Conservation (phyloP, 306 rosid genomes). For the Quercus alba region DNA sequence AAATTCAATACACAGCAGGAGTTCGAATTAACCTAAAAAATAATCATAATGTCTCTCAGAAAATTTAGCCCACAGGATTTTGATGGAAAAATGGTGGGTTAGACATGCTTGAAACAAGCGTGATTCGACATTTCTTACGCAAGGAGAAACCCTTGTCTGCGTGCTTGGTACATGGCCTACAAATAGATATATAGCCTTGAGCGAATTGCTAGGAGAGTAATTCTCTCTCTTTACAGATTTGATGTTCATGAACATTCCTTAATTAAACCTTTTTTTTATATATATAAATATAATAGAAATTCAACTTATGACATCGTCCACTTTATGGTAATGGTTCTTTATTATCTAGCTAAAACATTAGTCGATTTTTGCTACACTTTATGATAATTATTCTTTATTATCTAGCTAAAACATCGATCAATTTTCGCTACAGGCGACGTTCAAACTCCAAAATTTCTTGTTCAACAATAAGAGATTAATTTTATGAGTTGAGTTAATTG, state of each 20-base stretch:
- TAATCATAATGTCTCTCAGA: constrained; percentile 4
- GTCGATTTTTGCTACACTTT: no score
- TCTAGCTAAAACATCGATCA: no score
- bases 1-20: background rate
- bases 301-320: no score
- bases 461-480: no score
- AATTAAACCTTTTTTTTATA: no score
- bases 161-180: background rate
- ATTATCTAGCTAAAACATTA: no score
- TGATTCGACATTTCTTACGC: background rate
- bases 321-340: no score
- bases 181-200: background rate
- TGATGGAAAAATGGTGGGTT: background rate
- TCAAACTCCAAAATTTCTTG: no score
- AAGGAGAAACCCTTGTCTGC: background rate
- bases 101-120: background rate
- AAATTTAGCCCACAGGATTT: background rate
- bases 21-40: background rate
- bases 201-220: background rate
- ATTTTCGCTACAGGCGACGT: no score
- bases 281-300: no score
- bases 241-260: constrained; percentile 16
- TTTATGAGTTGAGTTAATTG: background rate
- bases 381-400: no score
- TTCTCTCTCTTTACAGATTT: background rate